Conservation (phyloP, 73 alveolate species). For the Uronychia setigera region DNA sequence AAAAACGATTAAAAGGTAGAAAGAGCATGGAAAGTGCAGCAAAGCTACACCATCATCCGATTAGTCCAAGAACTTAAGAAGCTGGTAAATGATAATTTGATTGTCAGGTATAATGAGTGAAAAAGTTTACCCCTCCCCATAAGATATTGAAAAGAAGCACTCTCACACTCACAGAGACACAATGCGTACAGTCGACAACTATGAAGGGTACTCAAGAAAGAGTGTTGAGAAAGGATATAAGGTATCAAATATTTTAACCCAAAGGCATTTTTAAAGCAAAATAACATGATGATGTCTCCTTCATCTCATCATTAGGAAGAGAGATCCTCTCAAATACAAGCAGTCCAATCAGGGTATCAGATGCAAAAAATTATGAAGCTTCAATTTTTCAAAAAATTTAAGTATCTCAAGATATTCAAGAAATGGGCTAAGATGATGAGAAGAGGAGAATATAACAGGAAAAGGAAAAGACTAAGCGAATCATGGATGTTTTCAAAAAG, state of each 20-base stretch:
- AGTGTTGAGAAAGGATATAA: neutral
- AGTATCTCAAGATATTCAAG: neutral
- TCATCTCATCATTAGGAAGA: neutral
- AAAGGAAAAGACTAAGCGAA: neutral
- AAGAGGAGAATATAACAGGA: neutral
- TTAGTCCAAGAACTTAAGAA: neutral
- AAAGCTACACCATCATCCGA: neutral
- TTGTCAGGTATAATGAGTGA: too few species aligned
- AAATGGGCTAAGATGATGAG: neutral
- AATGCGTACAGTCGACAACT: too few species aligned
- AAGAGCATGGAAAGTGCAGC: neutral
- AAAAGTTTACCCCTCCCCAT: too few species aligned
- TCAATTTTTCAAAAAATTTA: neutral
- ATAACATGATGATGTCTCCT: neutral
- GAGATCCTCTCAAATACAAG: neutral
- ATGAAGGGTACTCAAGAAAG: neutral
- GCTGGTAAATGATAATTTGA: too few species aligned
- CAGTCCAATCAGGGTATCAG: too few species aligned
- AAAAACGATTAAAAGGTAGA: neutral
- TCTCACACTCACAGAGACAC: too few species aligned
- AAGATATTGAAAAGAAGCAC: neutral
- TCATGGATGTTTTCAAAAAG: neutral
- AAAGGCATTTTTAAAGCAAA: neutral
- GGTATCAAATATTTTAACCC: neutral
- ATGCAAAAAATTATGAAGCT: neutral